A percentile compares a stretch with the other conserved stretches of the same genome.
Evolutionary conservation across 2,329 filamentous ascomycete species (phyloP).

Genomic region (Botrytis medusae): DNA sequence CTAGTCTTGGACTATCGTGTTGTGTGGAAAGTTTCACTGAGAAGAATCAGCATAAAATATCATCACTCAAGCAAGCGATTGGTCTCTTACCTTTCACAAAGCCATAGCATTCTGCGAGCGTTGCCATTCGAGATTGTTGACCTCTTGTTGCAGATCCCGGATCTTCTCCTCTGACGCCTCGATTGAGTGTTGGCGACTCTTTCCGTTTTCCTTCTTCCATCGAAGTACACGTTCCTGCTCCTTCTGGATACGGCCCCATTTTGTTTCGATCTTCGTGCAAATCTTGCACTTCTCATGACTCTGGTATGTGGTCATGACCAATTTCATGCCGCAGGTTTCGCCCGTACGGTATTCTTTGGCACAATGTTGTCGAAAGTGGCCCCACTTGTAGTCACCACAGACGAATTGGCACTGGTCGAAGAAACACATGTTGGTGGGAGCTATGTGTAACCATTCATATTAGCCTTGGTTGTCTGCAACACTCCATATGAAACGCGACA

Average conservation of each 20-base stretch:
- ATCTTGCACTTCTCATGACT: conserved; percentile 68
- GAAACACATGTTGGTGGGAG: conserved; percentile 75
- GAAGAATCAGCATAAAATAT: conserved; percentile 17
- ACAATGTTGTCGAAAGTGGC: conserved; percentile 88
- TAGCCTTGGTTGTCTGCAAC: conserved; percentile 24
- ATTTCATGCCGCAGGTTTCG: conserved; percentile 92
- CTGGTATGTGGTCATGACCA: conserved; percentile 72
- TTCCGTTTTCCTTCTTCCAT: conserved; percentile 64
- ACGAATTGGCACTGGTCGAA: conserved; percentile 85
- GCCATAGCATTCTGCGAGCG: conserved; percentile 14
- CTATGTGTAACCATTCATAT: conserved; percentile 25
- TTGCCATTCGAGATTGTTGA: conserved; percentile 45
- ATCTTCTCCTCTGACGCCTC: conserved; percentile 71
- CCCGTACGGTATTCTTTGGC: conserved; percentile 92
- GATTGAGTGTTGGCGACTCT: conserved; percentile 64
- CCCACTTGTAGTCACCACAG: conserved; percentile 94
- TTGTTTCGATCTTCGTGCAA: conserved; percentile 87
- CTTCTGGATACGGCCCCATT: conserved; percentile 71
- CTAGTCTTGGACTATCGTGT: conserved; percentile 3
- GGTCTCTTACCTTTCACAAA: conserved; percentile 20
- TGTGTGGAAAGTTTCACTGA: conserved; percentile 11
- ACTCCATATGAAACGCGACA: conserved; percentile 28
- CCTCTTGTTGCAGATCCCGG: conserved; percentile 60
- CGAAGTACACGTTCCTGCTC: conserved; percentile 73
- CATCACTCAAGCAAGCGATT: conserved; percentile 15